phyloP scores from a whole-genome alignment of 495 filamentous ascomycete genomes.

The Bombardia bombarda region DNA sequence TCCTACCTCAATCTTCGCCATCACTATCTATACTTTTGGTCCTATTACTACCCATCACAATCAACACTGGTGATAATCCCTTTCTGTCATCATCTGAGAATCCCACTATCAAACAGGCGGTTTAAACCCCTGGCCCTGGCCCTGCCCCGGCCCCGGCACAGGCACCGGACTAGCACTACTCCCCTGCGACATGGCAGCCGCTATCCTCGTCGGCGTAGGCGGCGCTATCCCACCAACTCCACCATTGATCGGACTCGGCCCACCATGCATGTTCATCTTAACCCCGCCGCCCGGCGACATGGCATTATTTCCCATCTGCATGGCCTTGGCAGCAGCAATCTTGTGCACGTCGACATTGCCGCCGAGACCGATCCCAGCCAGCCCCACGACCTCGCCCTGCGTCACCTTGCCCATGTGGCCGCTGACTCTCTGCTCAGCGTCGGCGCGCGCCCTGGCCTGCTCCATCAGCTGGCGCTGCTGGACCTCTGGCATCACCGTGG shows the following conservation, averaged over 20 bases:
- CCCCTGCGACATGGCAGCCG: no score
- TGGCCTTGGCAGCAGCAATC: slow-evolving; percentile 25
- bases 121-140: no score
- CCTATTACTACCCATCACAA: no score
- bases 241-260: slow-evolving; percentile 14
- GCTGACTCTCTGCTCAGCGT: slow-evolving; percentile 28
- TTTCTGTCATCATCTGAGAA: no score
- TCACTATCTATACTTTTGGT: no score
- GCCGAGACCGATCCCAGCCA: slow-evolving; percentile 30
- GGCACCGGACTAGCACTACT: no score
- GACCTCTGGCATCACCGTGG: slow-evolving; percentile 27
- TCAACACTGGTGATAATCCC: no score
- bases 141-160: no score
- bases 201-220: no score
- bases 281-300: slow-evolving; percentile 16
- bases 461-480: slow-evolving; percentile 34
- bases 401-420: slow-evolving; percentile 27
- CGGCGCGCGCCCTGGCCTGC: slow-evolving; percentile 37
- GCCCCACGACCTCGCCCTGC: slow-evolving; percentile 21
- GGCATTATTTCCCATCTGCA: slow-evolving; percentile 20
- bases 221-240: background rate
- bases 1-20: no score
- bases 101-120: no score
- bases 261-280: slow-evolving; percentile 6
- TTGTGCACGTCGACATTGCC: slow-evolving; percentile 27